These are phyloP conservation scores for Guyanaporus albipodus DNA, from an alignment of 768 basidiomycete genomes.

Conservation along the genomic window DNA sequence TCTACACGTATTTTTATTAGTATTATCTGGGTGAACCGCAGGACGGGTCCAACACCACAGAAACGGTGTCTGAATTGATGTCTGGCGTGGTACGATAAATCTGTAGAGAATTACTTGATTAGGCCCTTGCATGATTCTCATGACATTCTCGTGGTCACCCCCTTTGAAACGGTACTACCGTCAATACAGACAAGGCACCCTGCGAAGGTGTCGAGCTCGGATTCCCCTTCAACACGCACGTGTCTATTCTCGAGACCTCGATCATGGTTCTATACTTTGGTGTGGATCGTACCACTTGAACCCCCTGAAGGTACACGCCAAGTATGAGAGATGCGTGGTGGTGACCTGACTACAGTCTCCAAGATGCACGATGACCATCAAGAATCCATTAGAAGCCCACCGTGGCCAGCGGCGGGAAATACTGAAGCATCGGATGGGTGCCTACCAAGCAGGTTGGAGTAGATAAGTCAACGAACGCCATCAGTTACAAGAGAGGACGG, in stretches of 20 bases:
- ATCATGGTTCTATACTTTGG: conserved; percentile 49
- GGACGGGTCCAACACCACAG: not conserved
- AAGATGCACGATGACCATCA: too few species aligned
- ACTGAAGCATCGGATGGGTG: too few species aligned
- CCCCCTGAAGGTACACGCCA: conserved; percentile 45
- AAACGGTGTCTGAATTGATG: not conserved
- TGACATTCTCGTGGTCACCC: not conserved
- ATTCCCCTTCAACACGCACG: conserved; percentile 16
- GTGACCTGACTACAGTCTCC: too few species aligned
- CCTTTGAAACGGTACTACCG: too few species aligned
- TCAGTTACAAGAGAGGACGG: too few species aligned
- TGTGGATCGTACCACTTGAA: too few species aligned
- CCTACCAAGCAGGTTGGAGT: too few species aligned
- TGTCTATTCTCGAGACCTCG: conserved; percentile 56
- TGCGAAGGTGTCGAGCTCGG: conserved; percentile 24
- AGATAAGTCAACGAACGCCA: too few species aligned
- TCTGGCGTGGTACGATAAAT: conserved; percentile 2
- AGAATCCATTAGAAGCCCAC: too few species aligned
- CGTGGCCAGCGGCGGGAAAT: too few species aligned
- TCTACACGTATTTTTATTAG: too few species aligned
- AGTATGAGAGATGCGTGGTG: conserved; percentile 31
- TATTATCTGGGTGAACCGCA: not conserved
- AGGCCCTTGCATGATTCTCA: not conserved
- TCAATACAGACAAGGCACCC: too few species aligned
- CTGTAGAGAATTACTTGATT: conserved; percentile 1